Evolutionary conservation across 2,329 filamentous ascomycete species (phyloP), one percentile per base, ranked within the genome.

Genomic region (Exophiala xenobiotica): DNA sequence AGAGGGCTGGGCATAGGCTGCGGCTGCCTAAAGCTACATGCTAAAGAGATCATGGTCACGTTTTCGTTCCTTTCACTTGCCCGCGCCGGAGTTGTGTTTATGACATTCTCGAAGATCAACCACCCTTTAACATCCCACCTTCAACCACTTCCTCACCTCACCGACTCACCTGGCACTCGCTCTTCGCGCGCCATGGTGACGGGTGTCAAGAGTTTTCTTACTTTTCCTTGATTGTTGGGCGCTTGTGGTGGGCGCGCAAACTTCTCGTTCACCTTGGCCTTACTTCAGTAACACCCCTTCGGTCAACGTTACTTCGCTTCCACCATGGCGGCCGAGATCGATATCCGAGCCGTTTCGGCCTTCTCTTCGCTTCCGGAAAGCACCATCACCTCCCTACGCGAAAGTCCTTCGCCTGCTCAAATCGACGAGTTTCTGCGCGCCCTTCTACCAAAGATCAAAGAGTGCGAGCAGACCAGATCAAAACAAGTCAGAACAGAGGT

Each of bases 401-500:
- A 81, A 58, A 70, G 72, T 38, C 82, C 82, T 56, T 96, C 90
- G 3, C 74, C 79, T 57, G 89, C 95, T 9, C 82, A 96, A 20
- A 87, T 96, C 59, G 79, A 81, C 52, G 76, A 81, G 35, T 77
- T 99, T 46, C 79, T 99, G 33, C 77, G 82, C 56, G 85, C 87
- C 20, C 81, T 97, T 46, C 80, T 85, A 19, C 74, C 76, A 23
- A 96, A 93, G 69, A 90, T 88, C 27, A 87, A 85, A 63, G 90
- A 96, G 64, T 86, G 82, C 63, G 90, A 96, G 66, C 80, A 84
- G 31, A 74, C 96, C 33, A 89, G 86, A 63, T 86, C 92, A 7
- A 88, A 95, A 59, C 97, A 96, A 73, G 79, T 96, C 38, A 86
- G 89, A 61, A 76, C 88, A 39, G 90, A 96, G 64, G 93, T 99